phyloP scores from a whole-genome alignment of 2,329 filamentous ascomycete species.

The Cercospora sp. region DNA sequence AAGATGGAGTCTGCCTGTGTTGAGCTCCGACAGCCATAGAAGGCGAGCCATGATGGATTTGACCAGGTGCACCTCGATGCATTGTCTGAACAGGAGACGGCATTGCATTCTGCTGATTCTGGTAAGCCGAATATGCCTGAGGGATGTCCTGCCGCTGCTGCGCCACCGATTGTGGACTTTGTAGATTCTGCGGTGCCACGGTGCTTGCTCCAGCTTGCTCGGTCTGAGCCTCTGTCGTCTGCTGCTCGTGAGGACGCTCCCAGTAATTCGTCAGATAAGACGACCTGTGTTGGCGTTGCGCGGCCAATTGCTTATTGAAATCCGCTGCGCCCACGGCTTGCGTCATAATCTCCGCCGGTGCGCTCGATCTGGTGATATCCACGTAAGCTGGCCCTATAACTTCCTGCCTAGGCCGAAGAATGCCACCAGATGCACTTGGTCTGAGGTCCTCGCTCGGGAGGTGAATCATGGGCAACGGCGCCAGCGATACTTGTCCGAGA shows the following conservation, averaged over 20 bases:
- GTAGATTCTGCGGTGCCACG: constrained; percentile 47
- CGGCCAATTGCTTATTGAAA: constrained; percentile 80
- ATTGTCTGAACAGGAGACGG: constrained; percentile 73
- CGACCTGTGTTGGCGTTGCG: constrained; percentile 74
- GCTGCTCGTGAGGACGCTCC: constrained; percentile 74
- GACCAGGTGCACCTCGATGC: constrained; percentile 55
- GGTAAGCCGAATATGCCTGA: constrained; percentile 68
- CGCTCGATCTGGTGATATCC: constrained; percentile 76
- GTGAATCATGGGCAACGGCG: constrained; percentile 82
- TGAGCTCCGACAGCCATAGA: constrained; percentile 49
- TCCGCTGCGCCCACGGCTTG: constrained; percentile 88
- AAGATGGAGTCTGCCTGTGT: constrained; percentile 47
- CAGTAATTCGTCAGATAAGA: constrained; percentile 81
- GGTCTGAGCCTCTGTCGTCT: constrained; percentile 54
- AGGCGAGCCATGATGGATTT: constrained; percentile 68
- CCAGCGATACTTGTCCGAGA: constrained; percentile 68
- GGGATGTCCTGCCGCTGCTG: constrained; percentile 60
- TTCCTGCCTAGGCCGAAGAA: constrained; percentile 85
- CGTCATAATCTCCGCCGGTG: constrained; percentile 74
- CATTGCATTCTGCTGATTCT: constrained; percentile 70
- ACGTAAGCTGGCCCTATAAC: constrained; percentile 84
- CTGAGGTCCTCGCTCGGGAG: constrained; percentile 75
- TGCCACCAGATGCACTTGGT: constrained; percentile 76
- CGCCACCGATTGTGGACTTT: constrained; percentile 46
- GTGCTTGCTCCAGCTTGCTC: constrained; percentile 42